Conservation (phyloP, 2,329 filamentous ascomycete genomes). For the Aspergillus pseudoviridinutans region DNA sequence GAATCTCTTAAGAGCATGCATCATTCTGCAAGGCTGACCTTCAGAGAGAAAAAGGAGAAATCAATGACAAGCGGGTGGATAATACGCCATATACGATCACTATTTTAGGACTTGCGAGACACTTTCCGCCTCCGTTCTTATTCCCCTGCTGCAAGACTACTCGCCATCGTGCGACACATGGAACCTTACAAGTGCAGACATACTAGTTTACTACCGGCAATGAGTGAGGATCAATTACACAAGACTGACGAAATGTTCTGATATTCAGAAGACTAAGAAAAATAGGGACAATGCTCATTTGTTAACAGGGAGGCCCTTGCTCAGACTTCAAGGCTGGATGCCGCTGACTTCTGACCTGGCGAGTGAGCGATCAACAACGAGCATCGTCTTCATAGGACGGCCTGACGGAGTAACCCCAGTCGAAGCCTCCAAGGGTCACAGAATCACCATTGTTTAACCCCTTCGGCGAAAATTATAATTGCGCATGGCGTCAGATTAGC, state of each 20-base stretch:
- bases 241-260: background rate
- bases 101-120: too few species aligned
- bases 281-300: background rate
- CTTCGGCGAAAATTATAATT: conserved; percentile 7
- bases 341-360: background rate
- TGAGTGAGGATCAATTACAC: conserved; percentile 2
- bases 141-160: background rate
- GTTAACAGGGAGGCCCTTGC: background rate
- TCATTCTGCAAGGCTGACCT: background rate
- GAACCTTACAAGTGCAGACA: background rate
- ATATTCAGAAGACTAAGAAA: background rate
- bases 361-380: background rate
- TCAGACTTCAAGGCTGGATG: background rate
- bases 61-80: background rate
- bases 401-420: background rate
- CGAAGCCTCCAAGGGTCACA: background rate
- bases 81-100: too few species aligned
- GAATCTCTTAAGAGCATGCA: conserved; percentile 5
- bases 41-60: background rate
- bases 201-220: background rate
- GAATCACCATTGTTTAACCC: background rate
- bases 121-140: background rate
- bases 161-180: conserved; percentile 12
- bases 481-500: conserved; percentile 17
- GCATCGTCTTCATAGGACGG: background rate